A percentile compares a stretch with the other conserved stretches of the same genome.
phyloP scores from a whole-genome alignment of 331 rosid species.

The Pyrus hybrid region DNA sequence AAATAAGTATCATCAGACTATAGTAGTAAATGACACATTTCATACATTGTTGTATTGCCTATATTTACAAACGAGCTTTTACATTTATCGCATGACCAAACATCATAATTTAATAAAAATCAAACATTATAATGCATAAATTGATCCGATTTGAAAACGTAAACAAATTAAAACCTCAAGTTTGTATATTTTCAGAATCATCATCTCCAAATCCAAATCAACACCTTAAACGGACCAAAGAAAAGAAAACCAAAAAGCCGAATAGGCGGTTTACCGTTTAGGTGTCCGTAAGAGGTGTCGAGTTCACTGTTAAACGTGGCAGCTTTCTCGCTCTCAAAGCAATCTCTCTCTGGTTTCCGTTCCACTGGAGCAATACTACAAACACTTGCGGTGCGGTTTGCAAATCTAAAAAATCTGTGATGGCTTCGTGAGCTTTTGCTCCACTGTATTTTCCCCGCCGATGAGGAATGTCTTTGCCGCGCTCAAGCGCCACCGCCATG shows the following conservation, averaged over 20 bases:
- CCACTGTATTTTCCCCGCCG: slow-evolving; percentile 14
- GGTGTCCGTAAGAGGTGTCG: background rate
- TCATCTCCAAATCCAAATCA: background rate
- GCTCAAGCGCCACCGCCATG: slow-evolving; percentile 48
- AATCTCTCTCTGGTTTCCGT: background rate
- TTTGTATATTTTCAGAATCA: background rate
- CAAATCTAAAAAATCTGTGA: slow-evolving; percentile 9
- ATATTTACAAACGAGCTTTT: no score
- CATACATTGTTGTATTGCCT: no score
- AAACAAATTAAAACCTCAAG: no score
- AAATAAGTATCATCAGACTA: fast-evolving
- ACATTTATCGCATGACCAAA: no score
- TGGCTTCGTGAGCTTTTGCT: slow-evolving; percentile 10
- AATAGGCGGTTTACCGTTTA: background rate
- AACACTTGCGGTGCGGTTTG: background rate
- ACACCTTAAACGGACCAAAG: background rate
- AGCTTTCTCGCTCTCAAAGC: slow-evolving; percentile 16
- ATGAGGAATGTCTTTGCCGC: slow-evolving; percentile 73
- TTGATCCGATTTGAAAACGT: no score
- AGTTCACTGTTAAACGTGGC: slow-evolving; percentile 29
- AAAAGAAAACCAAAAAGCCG: background rate
- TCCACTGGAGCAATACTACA: slow-evolving; percentile 22
- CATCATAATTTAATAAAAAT: no score
- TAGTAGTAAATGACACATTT: no score
- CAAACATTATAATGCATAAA: no score